Evolutionary conservation across 2,329 filamentous ascomycete genomes (phyloP), one percentile per base, ranked within the genome.

Genomic region (Microdochium bolleyi): DNA sequence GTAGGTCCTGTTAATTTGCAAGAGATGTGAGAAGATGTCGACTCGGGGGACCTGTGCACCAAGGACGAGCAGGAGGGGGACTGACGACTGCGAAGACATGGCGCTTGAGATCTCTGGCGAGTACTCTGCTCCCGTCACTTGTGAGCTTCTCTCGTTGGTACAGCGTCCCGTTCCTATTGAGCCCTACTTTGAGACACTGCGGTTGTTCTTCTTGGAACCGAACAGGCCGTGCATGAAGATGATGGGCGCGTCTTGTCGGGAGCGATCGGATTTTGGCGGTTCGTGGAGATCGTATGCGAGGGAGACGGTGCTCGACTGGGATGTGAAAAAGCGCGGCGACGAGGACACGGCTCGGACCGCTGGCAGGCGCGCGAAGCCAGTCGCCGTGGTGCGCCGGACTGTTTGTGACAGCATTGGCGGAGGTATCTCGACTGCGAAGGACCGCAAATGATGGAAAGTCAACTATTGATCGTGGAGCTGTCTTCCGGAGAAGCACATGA

Each of bases 151-250:
- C 25, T 22, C 22, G 49, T 27, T 2, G 3, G 4, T 24, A 41
- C n/a, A 41, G 25, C 32, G 7, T 37, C 38, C 56, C 49, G 7
- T 19, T 57, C n/a, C 41, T 46, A 21, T 9, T 34, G 32, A 46
- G 49, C 48, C 87, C 68, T 76, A 96, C 92, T 91, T 95, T 86
- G 91, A 95, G 57, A 97, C 94, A 63, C 81, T 89, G 68, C 92
- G 79, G 67, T 96, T 96, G 67, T 97, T 97, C 74, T 89, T 91
- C 74, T 95, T 96, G 37, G 89, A 96, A 21, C 92, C 92, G 64
- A 97, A 96, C 11, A 97, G 77, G 1, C 94, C 92, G 67, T 97
- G 92, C 64, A 97, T 82, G 59, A 97, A 88, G 56, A 97, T 71
- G 57, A 97, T 89, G 2, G 92, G 88, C 38, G 72, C 63, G 32